Evolutionary conservation across 2,329 filamentous ascomycete species (phyloP), one percentile per base, ranked within the genome.

Genomic region (Aureobasidium melanogenum): DNA sequence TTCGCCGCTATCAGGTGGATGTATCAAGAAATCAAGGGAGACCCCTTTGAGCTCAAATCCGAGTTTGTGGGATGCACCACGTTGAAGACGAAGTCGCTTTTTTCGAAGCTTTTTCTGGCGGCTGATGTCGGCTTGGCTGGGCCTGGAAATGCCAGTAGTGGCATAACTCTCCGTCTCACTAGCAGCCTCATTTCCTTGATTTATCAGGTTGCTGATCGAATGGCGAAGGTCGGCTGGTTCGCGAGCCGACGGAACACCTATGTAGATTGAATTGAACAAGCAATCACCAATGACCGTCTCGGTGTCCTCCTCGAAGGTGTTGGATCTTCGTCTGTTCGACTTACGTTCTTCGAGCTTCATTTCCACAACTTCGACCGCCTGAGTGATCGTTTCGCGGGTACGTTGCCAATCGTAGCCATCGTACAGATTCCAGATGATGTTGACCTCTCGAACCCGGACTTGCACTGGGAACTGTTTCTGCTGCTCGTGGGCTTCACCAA

Each of bases 241-340:
- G 24, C 67, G 65, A 67, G 92, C 94, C 12, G 89, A 83, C 0
- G 93, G 89, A 19, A 99, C 89, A 15, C 89, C 91, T 67, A 99
- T 97, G 76, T 97, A 99, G 60, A 99, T 96, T 0, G 94, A 99
- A 72, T 99, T 97, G 81, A 99, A 99, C 17, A 99, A 80, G 67
- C 95, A 96, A 71, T 99, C 95, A 6, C 91, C 91, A 73, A 97
- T 95, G 6, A 88, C 89, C 14, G 86, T 89, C 73, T 92, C 89
- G 46, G 92, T 88, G 52, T 96, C 89, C 38, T 86, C 87, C 58
- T 87, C 88, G 73, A 83, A 71, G 69, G 79, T 72, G 36, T 76
- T 73, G 9, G 81, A 77, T 58, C 82, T 79, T 63, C 83, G 77
- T 58, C 84, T 83, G 6, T 82, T 80, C 47, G 77, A 74, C 44